Base-by-base conservation (phyloP, 2,329 filamentous ascomycete species). In the Exserohilum turcica region DNA sequence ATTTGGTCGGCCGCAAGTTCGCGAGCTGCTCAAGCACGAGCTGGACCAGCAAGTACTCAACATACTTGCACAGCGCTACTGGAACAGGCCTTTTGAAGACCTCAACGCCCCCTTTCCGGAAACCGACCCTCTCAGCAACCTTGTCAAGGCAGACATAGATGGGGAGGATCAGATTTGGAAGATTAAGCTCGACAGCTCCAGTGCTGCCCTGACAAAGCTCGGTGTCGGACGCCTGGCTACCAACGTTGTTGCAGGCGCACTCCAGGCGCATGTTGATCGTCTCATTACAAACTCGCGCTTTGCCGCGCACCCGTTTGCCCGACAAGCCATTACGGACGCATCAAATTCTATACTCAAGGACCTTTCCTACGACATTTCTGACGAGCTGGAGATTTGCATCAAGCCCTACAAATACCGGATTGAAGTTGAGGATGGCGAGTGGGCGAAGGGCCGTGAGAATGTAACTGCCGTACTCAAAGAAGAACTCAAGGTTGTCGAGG, bases 341-440 rank as follows among this genome's bases (percentile, higher is more conserved):
- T 91, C 92, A 1, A 89, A 91, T 0, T 89, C 86, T 21, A 97
- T 99, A 47, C 78, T 99, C 10, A 94, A 94, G 61, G 94, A 99
- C 67, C 84, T 93, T 12, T 96, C 96, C 60, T 97, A 97, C 77
- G 94, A 93, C 75, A 99, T 95, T 1, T 94, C 90, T 59, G 95
- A 99, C 68, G 94, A 97, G 76, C 90, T 99, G 1, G 94, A 99
- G 75, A 97, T 97, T 71, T 99, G 93, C 72, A 95, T 99, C 76
- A 99, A 99, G 75, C 94, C 95, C 0, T 99, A 93, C 80, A 99
- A 99, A 73, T 97, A 93, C 64, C 92, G 97, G 58, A 96, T 99
- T 53, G 94, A 99, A 65, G 87, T 99, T 38, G 91, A 96, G 68
- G 90, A 92, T 33, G 82, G 86, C 6, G 95, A 99, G 73, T 99